A percentile compares a stretch with the other conserved stretches of the same genome.
These are phyloP conservation scores for Aspergillus fumigatiaffinis DNA, from an alignment of 2,329 filamentous ascomycete genomes.

Conservation along the genomic window DNA sequence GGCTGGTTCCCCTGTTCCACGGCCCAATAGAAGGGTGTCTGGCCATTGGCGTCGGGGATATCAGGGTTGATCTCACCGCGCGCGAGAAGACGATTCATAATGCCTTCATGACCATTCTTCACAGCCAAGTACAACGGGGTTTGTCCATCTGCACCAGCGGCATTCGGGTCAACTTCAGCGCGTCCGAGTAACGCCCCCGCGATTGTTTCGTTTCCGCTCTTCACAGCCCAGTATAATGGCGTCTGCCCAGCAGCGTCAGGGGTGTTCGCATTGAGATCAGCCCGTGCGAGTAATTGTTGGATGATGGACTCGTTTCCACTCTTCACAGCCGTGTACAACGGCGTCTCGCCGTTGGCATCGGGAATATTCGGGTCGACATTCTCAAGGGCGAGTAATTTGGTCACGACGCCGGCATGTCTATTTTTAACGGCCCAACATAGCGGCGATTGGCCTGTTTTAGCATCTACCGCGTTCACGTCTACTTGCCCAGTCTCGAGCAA, in stretches of 20 bases:
- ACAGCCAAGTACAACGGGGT: conserved; percentile 14
- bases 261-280: conserved; percentile 9
- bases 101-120: conserved; percentile 16
- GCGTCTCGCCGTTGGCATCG: conserved; percentile 11
- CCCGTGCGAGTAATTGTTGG: conserved; percentile 12
- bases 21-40: conserved; percentile 5
- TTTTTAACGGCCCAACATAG: conserved; percentile 16
- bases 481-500: conserved; percentile 15
- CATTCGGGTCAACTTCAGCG: conserved; percentile 10
- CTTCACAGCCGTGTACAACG: conserved; percentile 14
- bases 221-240: conserved; percentile 13
- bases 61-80: conserved; percentile 4
- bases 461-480: conserved; percentile 12
- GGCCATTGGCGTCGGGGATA: neutral
- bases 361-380: conserved; percentile 15
- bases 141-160: conserved; percentile 5
- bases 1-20: conserved; percentile 1
- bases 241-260: conserved; percentile 10
- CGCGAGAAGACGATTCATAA: conserved; percentile 16
- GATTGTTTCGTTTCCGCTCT: conserved; percentile 17
- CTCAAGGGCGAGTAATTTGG: conserved; percentile 9
- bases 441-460: conserved; percentile 14
- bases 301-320: conserved; percentile 10
- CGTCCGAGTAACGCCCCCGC: conserved; percentile 17
- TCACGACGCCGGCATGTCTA: conserved; percentile 14